Evolutionary conservation across 106 monocot genomes (phyloP), one percentile per base, ranked within the genome.

Genomic region (Xerophyta viscosa): DNA sequence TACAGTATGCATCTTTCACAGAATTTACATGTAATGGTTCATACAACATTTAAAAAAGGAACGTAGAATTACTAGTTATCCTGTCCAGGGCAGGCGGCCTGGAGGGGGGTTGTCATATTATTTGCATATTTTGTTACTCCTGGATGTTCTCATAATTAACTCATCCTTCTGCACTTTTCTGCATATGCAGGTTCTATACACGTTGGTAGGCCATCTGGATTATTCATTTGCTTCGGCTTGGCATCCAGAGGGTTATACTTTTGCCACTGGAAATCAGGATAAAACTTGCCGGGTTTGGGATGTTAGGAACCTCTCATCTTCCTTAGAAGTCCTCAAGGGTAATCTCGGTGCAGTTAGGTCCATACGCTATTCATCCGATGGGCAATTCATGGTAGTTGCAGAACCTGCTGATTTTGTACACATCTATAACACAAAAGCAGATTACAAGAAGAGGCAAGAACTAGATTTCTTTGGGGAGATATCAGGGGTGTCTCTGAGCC

Each of bases 361-460:
- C 3, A 74, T 87, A 49, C 77, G 61, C 20, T 87, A 74, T 54
- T 77, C 87, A 2, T 61, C 81, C 0, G 81, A 87, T 29, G 87
- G 81, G 11, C 60, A 54, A 57, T 81, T 87, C 77, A 63, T 87
- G 71, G 48, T 62, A n/a, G 64, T 82, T 2, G 77, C 82, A 1
- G 87, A 87, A 28, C 81, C 87, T 1, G 87, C 87, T 2, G 87
- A 87, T 56, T 87, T 82, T 29, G 82, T 87, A 6, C 87, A 87
- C 52, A 67, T 87, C 24, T 82, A 75, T 22, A 65, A 43, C 61
- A 52, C 65, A 33, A 54, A 61, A 24, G 55, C 41, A 6, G 69
- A 75, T 31, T 87, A 87, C 66, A 65, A 66, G 55, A 75, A 58
- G 62, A 29, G 68, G 50, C 87, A 87, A 45, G 87, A 87, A 66